Evolutionary conservation across 495 filamentous ascomycete genomes (phyloP).

Genomic region (Pseudevernia furfuracea): DNA sequence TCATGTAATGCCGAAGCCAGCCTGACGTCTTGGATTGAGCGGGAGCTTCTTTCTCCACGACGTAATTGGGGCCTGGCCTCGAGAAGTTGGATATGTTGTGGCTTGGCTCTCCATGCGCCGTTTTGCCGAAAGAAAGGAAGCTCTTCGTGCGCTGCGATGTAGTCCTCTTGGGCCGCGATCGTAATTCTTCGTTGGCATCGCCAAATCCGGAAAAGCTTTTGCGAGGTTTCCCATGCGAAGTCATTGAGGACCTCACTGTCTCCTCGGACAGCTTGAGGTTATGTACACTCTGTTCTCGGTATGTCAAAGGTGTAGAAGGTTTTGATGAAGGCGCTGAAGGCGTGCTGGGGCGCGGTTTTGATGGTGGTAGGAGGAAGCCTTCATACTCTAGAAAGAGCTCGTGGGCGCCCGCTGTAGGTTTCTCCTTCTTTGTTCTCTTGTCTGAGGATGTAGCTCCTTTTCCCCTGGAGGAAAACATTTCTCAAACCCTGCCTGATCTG

Average conservation of each 20-base stretch:
- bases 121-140: conserved; percentile 10
- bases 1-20: conserved; percentile 21
- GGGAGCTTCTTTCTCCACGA: not conserved
- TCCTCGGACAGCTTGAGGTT: not conserved
- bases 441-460: not conserved
- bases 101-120: not conserved
- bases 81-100: not conserved
- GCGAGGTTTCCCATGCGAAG: conserved; percentile 5
- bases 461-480: conserved; percentile 9
- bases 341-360: conserved; percentile 6
- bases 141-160: conserved; percentile 14
- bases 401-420: conserved; percentile 4
- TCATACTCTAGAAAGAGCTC: conserved; percentile 18
- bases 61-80: conserved; percentile 4
- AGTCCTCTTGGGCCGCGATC: conserved; percentile 6
- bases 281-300: not conserved
- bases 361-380: conserved; percentile 10
- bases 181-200: conserved; percentile 33
- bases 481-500: not conserved
- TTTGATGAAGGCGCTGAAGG: conserved; percentile 7
- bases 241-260: not conserved
- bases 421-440: not conserved
- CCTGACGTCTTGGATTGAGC: conserved; percentile 5
- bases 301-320: not conserved
- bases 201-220: conserved; percentile 44